Evolutionary conservation across 2,329 filamentous ascomycete genomes (phyloP), one percentile per base, ranked within the genome.

Genomic region (Talaromyces sp.): DNA sequence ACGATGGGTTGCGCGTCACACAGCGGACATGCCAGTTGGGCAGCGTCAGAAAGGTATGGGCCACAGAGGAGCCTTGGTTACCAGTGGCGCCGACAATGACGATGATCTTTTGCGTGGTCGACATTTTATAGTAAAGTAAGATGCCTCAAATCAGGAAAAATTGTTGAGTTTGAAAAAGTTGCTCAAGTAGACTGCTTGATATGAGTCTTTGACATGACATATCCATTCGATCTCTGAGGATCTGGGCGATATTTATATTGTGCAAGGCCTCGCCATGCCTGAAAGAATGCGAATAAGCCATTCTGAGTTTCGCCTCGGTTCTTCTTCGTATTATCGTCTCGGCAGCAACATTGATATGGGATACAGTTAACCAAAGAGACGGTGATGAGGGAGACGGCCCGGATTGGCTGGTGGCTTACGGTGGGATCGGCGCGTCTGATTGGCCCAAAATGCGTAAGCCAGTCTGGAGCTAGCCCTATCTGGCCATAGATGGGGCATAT

Each of bases 11-110:
- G 4, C 74, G 69, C 8, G 73, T 74, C 13, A 77, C 42, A 44
- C 67, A 71, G 28, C 74, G 73, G 47, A 76, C 67, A 10, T 66
- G 59, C 69, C 70, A 77, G 44, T 64, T 63, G 8, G 57, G 32
- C 17, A 57, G 53, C 1, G 39, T 39, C 28, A 61, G 30, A 17
- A 61, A 61, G 9, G 42, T 39, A n/a, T 49, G 58, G 22, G 66
- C 70, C 22, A 74, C 72, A 10, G 69, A 71, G 19, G 64, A 66
- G 33, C 72, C 72, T 63, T 73, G 69, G 28, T 69, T 69, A 49
- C 74, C 75, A 15, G 75, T 76, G 42, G 73, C 69, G 39, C 75
- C 74, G 44, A 77, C 62, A 30, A 78, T 65, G 15, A 71, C 69
- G 49, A 77, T 71, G 17, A 27, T 53, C 49, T 53, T 47, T 47